phyloP scores from a whole-genome alignment of 257 asterid species.

The Forsythia suspensa region DNA sequence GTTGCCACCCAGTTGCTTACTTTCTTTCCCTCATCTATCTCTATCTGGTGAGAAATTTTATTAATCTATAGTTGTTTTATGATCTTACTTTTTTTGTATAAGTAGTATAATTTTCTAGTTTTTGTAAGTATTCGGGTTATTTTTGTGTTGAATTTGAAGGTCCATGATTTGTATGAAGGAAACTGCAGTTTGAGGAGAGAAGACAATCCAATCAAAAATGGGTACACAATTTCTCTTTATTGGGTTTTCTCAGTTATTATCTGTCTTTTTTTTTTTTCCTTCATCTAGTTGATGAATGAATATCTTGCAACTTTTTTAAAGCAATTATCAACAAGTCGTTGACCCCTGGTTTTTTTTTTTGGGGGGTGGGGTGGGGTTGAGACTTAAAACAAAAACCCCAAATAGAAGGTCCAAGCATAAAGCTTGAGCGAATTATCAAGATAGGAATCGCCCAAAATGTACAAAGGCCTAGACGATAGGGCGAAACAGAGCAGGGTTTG shows the following conservation, averaged over 20 bases:
- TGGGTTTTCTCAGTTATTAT: neutral
- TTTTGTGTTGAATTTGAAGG: constrained; percentile 37
- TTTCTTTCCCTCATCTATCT: constrained; percentile 68
- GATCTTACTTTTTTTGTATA: neutral
- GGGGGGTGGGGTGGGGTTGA: neutral
- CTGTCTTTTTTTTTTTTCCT: neutral
- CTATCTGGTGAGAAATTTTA: constrained; percentile 50
- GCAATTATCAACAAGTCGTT: neutral
- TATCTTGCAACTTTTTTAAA: too few relatives aligned
- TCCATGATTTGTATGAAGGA: constrained; percentile 80
- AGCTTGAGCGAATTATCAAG: too few relatives aligned
- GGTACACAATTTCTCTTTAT: constrained; percentile 38
- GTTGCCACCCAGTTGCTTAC: constrained; percentile 63
- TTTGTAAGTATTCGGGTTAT: neutral
- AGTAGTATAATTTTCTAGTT: neutral
- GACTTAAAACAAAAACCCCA: too few relatives aligned
- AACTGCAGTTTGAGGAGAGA: constrained; percentile 78
- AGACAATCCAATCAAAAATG: constrained; percentile 73
- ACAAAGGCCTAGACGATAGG: too few relatives aligned
- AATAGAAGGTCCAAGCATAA: too few relatives aligned
- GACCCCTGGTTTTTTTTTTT: neutral
- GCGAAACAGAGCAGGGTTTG: too few relatives aligned
- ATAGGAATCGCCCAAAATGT: too few relatives aligned
- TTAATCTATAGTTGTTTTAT: neutral
- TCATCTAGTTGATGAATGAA: too few relatives aligned